phyloP scores from a whole-genome alignment of 1,284 basidiomycete genomes.

The Ganoderma boninense region DNA sequence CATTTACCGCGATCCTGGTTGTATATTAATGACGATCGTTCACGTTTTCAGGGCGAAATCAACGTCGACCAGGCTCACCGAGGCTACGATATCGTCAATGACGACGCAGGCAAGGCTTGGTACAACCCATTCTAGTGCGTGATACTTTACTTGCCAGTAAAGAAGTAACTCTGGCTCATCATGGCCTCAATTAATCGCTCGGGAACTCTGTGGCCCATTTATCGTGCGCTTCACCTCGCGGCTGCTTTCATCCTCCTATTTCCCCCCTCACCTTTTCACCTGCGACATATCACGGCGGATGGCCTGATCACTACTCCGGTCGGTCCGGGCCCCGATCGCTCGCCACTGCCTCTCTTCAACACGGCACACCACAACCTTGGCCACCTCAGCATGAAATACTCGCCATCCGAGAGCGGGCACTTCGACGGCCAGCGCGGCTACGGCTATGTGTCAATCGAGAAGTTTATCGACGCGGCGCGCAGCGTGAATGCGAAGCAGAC shows the following conservation, averaged over 20 bases:
- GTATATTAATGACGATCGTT: conserved; percentile 10
- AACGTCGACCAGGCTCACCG: conserved; percentile 92
- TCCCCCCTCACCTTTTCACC: conserved; percentile 6
- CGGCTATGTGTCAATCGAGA: conserved; percentile 91
- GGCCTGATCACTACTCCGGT: neutral
- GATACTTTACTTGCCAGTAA: neutral
- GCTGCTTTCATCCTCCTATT: neutral
- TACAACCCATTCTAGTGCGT: conserved; percentile 92
- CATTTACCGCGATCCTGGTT: conserved; percentile 1
- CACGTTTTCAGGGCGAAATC: conserved; percentile 77
- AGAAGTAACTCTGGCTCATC: neutral
- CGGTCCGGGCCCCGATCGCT: neutral
- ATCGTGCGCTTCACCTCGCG: neutral
- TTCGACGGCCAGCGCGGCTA: conserved; percentile 95
- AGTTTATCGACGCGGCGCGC: conserved; percentile 85
- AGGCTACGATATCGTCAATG: conserved; percentile 88
- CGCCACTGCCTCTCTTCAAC: neutral
- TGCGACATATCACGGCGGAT: neutral
- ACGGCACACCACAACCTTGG: neutral
- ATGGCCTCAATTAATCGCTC: conserved; percentile 21
- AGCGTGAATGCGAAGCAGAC: conserved; percentile 78
- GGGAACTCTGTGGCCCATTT: neutral
- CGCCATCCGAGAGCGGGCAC: conserved; percentile 88
- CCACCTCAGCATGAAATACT: conserved; percentile 84
- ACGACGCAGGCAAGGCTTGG: conserved; percentile 84